Conservation (phyloP, 192 early-diverging fungal genomes). For the Backusella tarrabulga region DNA sequence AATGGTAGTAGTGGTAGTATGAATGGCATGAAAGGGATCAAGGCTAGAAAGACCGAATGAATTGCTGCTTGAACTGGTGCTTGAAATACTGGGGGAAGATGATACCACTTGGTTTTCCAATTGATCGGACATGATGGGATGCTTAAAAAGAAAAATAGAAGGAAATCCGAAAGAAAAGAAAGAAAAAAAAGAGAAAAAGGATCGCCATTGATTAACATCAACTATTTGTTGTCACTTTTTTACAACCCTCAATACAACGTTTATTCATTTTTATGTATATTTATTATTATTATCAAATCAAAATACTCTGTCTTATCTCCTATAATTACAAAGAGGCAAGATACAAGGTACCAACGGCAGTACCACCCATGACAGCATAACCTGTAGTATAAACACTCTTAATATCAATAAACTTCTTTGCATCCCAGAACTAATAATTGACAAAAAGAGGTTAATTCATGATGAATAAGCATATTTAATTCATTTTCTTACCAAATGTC, state of each 20-base stretch:
- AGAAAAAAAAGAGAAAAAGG: background rate
- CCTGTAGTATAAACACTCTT: constrained; percentile 83
- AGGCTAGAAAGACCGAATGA: background rate
- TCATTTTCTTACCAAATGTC: constrained; percentile 72
- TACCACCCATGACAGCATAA: constrained; percentile 64
- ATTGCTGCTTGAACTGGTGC: background rate
- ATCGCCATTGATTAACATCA: background rate
- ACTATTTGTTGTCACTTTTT: too few relatives aligned
- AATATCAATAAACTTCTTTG: constrained; percentile 61
- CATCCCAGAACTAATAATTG: constrained; percentile 75
- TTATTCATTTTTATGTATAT: background rate
- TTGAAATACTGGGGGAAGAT: background rate
- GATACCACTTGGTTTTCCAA: background rate
- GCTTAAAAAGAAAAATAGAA: too few relatives aligned
- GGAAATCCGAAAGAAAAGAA: background rate
- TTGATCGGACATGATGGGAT: background rate
- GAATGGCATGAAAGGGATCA: background rate
- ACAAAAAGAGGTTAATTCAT: background rate
- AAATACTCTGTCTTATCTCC: background rate
- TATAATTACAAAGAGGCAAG: constrained; percentile 30
- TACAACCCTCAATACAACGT: background rate
- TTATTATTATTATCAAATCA: background rate
- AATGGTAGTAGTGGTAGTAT: background rate
- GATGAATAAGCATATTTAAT: background rate
- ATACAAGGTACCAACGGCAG: constrained; percentile 28